Evolutionary conservation across 129 eudicot species (phyloP).

Genomic region (Saussurea involucrata): DNA sequence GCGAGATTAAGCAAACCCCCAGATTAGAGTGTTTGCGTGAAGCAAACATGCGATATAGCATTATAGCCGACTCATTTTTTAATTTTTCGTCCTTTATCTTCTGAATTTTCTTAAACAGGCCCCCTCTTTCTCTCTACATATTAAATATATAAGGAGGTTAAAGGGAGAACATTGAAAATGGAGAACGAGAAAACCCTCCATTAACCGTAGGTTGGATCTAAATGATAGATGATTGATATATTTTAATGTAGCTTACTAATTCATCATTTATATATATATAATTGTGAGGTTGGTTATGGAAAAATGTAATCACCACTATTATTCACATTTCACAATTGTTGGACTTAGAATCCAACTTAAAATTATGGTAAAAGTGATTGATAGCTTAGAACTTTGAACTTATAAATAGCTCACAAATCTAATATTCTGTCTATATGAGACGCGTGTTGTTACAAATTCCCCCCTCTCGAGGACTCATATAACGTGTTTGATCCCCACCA

Average conservation of each 20-base stretch:
- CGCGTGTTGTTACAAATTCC: no score
- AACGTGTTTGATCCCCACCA: no score
- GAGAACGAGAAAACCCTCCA: not conserved
- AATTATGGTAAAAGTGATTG: no score
- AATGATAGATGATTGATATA: no score
- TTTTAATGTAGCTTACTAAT: no score
- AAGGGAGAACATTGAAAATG: not conserved
- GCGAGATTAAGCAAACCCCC: slow-evolving; percentile 54
- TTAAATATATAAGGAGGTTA: not conserved
- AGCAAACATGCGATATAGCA: slow-evolving; percentile 64
- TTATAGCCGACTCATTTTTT: not conserved
- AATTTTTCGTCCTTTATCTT: not conserved
- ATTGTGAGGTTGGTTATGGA: not conserved
- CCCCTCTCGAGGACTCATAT: no score
- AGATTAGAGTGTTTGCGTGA: slow-evolving; percentile 72
- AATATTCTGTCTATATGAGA: no score
- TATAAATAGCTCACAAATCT: no score
- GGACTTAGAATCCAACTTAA: not conserved
- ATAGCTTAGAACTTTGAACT: no score
- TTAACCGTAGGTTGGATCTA: not conserved
- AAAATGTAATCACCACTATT: no score
- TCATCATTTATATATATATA: no score
- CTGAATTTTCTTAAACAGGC: slow-evolving; percentile 27
- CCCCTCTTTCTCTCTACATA: slow-evolving; percentile 21
- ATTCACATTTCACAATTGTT: not conserved